Evolutionary conservation across 768 basidiomycete genomes (phyloP).

Genomic region (Cystofilobasidium ferigula): DNA sequence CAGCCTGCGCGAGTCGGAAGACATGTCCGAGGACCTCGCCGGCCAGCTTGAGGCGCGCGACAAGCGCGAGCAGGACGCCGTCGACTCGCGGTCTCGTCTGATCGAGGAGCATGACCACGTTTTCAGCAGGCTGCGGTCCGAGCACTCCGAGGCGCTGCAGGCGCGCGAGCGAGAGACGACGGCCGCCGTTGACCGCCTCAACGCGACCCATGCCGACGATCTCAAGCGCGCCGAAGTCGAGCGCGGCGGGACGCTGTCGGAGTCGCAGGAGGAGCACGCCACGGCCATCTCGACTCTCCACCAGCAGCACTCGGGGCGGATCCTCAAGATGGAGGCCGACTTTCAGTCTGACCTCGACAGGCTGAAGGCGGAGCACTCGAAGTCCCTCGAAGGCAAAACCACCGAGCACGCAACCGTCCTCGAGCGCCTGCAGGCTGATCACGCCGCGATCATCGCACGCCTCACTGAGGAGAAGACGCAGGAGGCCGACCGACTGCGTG

Average conservation of each 20-base stretch:
- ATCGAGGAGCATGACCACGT: conserved; percentile 25
- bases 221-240: conserved; percentile 64
- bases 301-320: conserved; percentile 43
- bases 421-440: conserved; percentile 12
- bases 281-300: conserved; percentile 55
- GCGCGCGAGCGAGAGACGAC: conserved; percentile 52
- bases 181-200: conserved; percentile 56
- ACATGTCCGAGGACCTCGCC: conserved; percentile 37
- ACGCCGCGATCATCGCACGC: conserved; percentile 41
- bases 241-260: conserved; percentile 59
- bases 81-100: conserved; percentile 16
- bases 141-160: conserved; percentile 51
- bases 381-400: conserved; percentile 47
- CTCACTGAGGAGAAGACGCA: conserved; percentile 45
- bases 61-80: conserved; percentile 44
- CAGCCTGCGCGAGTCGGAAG: conserved; percentile 25
- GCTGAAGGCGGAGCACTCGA: conserved; percentile 54
- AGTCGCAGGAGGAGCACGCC: conserved; percentile 59
- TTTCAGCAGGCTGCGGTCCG: conserved; percentile 38
- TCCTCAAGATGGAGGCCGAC: conserved; percentile 10
- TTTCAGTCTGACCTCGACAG: conserved; percentile 42
- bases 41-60: conserved; percentile 30
- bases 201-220: conserved; percentile 63
- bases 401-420: conserved; percentile 49
- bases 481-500: conserved; percentile 38